Conservation (phyloP, 2,329 filamentous ascomycete species). For the Escovopsis weberi region DNA sequence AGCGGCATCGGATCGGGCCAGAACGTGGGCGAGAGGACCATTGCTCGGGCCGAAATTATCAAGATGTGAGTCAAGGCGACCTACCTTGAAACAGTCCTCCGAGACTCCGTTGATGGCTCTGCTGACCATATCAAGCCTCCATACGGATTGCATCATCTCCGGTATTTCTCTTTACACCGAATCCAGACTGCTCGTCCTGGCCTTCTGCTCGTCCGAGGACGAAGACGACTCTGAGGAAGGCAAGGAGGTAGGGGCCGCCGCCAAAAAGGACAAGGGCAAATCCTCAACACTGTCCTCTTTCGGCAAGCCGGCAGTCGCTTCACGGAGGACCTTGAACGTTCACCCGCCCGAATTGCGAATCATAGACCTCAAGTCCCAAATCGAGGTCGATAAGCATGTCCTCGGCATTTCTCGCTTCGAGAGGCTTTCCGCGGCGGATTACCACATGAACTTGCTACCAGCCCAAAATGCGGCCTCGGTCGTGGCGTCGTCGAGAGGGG, state of each 20-base stretch:
- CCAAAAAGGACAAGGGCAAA: slow-evolving; percentile 26
- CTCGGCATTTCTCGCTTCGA: slow-evolving; percentile 79
- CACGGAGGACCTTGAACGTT: slow-evolving; percentile 61
- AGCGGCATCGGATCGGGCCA: slow-evolving; percentile 53
- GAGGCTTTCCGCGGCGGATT: slow-evolving; percentile 73
- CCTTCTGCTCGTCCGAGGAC: slow-evolving; percentile 66
- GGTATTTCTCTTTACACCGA: slow-evolving; percentile 94
- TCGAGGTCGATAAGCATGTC: slow-evolving; percentile 76
- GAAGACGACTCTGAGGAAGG: slow-evolving; percentile 40
- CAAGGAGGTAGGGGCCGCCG: slow-evolving; percentile 15
- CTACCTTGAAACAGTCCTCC: no score
- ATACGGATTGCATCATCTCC: slow-evolving; percentile 95
- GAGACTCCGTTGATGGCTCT: neutral
- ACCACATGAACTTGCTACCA: slow-evolving; percentile 75
- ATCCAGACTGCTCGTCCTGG: slow-evolving; percentile 77
- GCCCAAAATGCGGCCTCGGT: slow-evolving; percentile 53
- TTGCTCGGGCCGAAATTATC: slow-evolving; percentile 75
- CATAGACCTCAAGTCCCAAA: slow-evolving; percentile 76
- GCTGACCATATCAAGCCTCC: slow-evolving; percentile 41
- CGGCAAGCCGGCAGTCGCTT: slow-evolving; percentile 49
- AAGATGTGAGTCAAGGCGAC: slow-evolving; percentile 54
- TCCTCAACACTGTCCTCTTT: slow-evolving; percentile 33
- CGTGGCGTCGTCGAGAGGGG: slow-evolving; percentile 51
- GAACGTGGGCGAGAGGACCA: slow-evolving; percentile 52
- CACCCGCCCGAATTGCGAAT: slow-evolving; percentile 78